phyloP scores from a whole-genome alignment of 2,329 filamentous ascomycete genomes.

The Xylaria sp. region DNA sequence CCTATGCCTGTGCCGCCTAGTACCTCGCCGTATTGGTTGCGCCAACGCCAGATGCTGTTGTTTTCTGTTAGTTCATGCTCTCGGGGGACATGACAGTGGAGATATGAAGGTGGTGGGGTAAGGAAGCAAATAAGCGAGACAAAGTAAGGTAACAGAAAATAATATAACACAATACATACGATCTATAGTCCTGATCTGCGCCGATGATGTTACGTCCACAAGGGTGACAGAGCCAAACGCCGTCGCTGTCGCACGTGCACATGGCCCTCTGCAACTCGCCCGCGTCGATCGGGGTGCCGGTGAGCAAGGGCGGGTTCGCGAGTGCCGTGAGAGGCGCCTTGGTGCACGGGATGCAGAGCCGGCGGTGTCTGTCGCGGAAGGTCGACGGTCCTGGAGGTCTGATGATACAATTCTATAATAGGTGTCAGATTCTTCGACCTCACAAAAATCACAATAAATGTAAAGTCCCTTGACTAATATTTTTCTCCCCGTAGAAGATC shows the following conservation, averaged over 20 bases:
- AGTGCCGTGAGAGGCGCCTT: slow-evolving; percentile 74
- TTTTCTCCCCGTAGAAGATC: background rate
- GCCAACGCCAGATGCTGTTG: slow-evolving; percentile 84
- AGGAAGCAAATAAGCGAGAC: background rate
- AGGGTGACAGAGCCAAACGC: slow-evolving; percentile 86
- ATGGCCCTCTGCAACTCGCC: slow-evolving; percentile 67
- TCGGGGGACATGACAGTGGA: background rate
- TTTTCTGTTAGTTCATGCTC: slow-evolving; percentile 17
- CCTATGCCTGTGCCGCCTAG: slow-evolving; percentile 87
- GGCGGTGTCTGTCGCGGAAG: slow-evolving; percentile 80
- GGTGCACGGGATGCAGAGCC: slow-evolving; percentile 81
- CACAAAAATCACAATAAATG: background rate
- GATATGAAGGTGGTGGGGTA: background rate
- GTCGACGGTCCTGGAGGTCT: slow-evolving; percentile 78
- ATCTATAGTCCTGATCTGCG: slow-evolving; percentile 68
- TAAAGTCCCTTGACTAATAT: background rate
- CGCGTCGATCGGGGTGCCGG: slow-evolving; percentile 61
- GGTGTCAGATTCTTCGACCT: background rate
- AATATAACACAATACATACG: slow-evolving; percentile 54
- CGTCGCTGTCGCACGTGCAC: slow-evolving; percentile 64
- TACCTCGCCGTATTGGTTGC: slow-evolving; percentile 83
- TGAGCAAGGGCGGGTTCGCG: slow-evolving; percentile 56
- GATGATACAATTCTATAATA: slow-evolving; percentile 82
- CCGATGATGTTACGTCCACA: slow-evolving; percentile 79
- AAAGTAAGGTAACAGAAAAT: background rate